Evolutionary conservation across 306 rosid genomes (phyloP).

Genomic region (Bauhinia variegata): DNA sequence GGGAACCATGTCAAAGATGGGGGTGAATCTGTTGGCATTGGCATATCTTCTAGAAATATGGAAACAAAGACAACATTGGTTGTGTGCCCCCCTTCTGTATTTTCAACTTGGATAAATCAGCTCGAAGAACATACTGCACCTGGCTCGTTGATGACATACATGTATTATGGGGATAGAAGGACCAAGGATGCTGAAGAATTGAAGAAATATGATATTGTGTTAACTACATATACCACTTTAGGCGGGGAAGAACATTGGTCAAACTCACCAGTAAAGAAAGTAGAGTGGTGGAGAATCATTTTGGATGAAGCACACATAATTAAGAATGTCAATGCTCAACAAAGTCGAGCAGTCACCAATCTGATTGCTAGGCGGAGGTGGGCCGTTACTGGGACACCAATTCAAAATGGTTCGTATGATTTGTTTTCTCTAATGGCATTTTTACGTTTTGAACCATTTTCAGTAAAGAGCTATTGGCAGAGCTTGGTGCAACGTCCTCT

Average conservation of each 20-base stretch:
- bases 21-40: conserved; percentile 25
- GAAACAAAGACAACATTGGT: conserved; percentile 54
- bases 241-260: conserved; percentile 36
- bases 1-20: neutral
- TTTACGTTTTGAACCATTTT: conserved; percentile 75
- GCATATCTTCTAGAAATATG: neutral
- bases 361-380: conserved; percentile 66
- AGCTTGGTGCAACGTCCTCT: conserved; percentile 76
- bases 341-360: conserved; percentile 52
- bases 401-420: conserved; percentile 74
- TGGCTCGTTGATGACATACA: conserved; percentile 57
- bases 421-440: conserved; percentile 80
- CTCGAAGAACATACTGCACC: conserved; percentile 63
- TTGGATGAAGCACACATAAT: conserved; percentile 85
- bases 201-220: conserved; percentile 63
- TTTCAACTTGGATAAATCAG: conserved; percentile 70
- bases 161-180: conserved; percentile 79
- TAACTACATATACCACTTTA: conserved; percentile 72
- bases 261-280: conserved; percentile 42
- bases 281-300: conserved; percentile 77
- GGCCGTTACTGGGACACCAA: conserved; percentile 86
- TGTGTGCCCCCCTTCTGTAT: conserved; percentile 83
- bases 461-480: conserved; percentile 66
- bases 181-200: conserved; percentile 54
- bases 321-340: conserved; percentile 61